phyloP scores from a whole-genome alignment of 1,139 yeast genomes.

The Blastobotrys elegans region DNA sequence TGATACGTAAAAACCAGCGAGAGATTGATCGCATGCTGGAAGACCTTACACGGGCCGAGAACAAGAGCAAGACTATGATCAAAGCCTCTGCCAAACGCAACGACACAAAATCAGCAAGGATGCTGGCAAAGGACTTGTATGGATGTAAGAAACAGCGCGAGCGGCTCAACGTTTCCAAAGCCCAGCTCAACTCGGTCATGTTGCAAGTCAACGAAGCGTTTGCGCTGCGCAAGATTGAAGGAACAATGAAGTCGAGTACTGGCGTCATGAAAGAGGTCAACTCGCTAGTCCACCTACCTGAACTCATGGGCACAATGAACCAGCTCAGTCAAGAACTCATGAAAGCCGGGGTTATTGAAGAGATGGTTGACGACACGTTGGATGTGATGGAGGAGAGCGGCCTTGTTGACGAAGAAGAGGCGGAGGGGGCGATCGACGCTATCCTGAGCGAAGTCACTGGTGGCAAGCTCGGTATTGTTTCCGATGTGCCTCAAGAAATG shows the following conservation, averaged over 20 bases:
- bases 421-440: conserved; percentile 63
- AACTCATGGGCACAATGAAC: conserved; percentile 76
- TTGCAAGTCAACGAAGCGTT: conserved; percentile 92
- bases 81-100: conserved; percentile 72
- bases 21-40: conserved; percentile 75
- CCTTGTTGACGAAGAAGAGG: conserved; percentile 59
- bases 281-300: conserved; percentile 70
- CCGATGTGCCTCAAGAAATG: conserved; percentile 43
- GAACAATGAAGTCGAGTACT: conserved; percentile 75
- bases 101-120: conserved; percentile 67
- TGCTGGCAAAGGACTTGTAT: conserved; percentile 80
- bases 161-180: conserved; percentile 72
- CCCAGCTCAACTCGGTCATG: conserved; percentile 78
- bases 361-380: conserved; percentile 89
- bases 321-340: conserved; percentile 82
- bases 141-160: conserved; percentile 69
- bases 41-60: conserved; percentile 46
- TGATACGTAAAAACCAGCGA: conserved; percentile 79
- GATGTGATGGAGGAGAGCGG: conserved; percentile 67
- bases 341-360: conserved; percentile 86
- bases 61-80: conserved; percentile 70
- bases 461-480: conserved; percentile 33
- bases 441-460: conserved; percentile 50
- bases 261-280: conserved; percentile 87
- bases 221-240: conserved; percentile 76